Conservation (phyloP, 2,329 filamentous ascomycete species). For the Talaromyces sp. region DNA sequence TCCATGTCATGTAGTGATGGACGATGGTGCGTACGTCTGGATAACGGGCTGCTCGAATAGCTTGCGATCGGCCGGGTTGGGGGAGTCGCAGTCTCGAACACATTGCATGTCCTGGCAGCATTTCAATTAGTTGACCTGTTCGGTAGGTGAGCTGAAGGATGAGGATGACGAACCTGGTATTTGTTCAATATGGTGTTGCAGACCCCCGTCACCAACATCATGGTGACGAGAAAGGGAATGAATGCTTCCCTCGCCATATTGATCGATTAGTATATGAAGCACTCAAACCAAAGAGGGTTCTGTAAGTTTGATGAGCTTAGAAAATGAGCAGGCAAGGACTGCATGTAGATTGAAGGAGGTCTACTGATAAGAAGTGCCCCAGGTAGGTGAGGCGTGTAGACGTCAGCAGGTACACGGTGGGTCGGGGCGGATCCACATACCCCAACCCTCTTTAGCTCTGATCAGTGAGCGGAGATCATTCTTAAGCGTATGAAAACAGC, state of each 20-base stretch:
- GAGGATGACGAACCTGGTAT: slow-evolving; percentile 66
- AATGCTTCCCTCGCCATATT: slow-evolving; percentile 68
- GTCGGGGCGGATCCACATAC: not conserved
- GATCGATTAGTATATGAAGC: not conserved
- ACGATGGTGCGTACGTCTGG: slow-evolving; percentile 61
- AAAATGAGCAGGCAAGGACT: not conserved
- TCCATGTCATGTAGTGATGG: not conserved
- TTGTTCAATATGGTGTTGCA: slow-evolving; percentile 98
- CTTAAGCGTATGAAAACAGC: too few relatives aligned
- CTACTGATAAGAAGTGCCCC: not conserved
- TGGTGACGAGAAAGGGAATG: slow-evolving; percentile 81
- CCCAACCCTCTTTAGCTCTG: not conserved
- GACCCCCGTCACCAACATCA: slow-evolving; percentile 95
- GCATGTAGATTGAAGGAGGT: not conserved
- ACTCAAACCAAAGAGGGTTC: not conserved
- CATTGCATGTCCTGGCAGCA: slow-evolving; percentile 80
- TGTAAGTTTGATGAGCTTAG: not conserved
- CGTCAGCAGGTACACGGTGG: slow-evolving; percentile 6
- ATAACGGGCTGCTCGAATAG: slow-evolving; percentile 93
- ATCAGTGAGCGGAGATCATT: not conserved
- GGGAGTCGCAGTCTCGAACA: slow-evolving; percentile 78
- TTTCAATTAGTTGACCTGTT: not conserved
- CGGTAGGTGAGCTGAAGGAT: not conserved
- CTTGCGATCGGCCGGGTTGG: slow-evolving; percentile 62
- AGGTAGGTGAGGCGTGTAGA: not conserved